These are phyloP conservation scores for Ustilago cynodontis DNA, from an alignment of 1,284 basidiomycete genomes.

Conservation along the genomic window DNA sequence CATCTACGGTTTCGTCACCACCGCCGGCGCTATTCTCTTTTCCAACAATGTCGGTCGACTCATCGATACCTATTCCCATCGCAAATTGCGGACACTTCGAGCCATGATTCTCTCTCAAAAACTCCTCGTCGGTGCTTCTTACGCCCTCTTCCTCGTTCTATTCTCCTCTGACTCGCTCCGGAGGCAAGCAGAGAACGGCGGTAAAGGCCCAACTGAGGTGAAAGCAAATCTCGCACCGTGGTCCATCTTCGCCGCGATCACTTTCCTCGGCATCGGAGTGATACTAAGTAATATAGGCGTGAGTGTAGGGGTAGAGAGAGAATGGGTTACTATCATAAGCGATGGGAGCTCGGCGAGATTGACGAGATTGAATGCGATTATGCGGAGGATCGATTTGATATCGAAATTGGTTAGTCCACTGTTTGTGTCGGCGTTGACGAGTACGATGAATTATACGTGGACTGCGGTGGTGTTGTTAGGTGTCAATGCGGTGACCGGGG, in stretches of 20 bases:
- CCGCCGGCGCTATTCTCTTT: constrained; percentile 71
- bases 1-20: constrained; percentile 73
- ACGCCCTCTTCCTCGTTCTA: constrained; percentile 71
- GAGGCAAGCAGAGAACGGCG: constrained; percentile 49
- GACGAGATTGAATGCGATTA: constrained; percentile 67
- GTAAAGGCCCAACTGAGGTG: constrained; percentile 29
- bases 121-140: constrained; percentile 71
- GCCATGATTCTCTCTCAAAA: constrained; percentile 73
- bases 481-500: constrained; percentile 38
- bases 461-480: constrained; percentile 53
- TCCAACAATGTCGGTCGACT: constrained; percentile 72
- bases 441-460: constrained; percentile 42
- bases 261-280: constrained; percentile 70
- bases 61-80: constrained; percentile 71
- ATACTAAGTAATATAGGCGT: constrained; percentile 73
- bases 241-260: constrained; percentile 71
- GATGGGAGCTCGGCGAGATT: constrained; percentile 43
- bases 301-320: constrained; percentile 75
- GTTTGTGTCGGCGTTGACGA: constrained; percentile 75
- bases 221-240: constrained; percentile 44
- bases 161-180: constrained; percentile 50
- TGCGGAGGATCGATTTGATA: constrained; percentile 74
- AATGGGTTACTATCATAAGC: constrained; percentile 74
- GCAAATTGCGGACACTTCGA: constrained; percentile 71
- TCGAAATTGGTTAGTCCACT: constrained; percentile 75